Conservation (phyloP, 768 basidiomycete genomes). For the Erythrobasidium yunnanense region DNA sequence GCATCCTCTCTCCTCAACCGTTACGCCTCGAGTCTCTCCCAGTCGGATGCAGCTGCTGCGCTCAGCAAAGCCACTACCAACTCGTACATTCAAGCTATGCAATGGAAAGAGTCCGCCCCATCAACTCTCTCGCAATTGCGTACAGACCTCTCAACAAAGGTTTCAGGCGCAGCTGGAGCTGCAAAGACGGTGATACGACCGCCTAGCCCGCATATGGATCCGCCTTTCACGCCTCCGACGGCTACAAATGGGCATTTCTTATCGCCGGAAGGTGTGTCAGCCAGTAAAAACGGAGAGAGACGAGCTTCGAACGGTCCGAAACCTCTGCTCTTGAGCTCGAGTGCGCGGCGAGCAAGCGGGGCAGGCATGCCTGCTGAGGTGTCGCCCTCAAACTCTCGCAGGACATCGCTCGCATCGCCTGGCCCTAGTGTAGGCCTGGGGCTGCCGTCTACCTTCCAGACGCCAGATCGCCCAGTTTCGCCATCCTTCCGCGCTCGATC, state of each 20-base stretch:
- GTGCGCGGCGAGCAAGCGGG: conserved; percentile 3
- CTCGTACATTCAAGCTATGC: conserved; percentile 13
- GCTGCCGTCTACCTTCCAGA: neutral
- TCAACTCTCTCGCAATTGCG: neutral
- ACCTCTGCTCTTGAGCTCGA: conserved; percentile 10
- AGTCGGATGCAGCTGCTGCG: conserved; percentile 12
- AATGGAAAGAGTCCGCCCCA: conserved; percentile 17
- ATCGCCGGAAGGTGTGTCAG: conserved; percentile 5
- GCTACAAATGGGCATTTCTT: conserved; percentile 9
- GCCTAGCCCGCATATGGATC: conserved; percentile 23
- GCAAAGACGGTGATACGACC: conserved; percentile 17
- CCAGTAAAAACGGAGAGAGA: neutral
- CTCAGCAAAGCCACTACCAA: conserved; percentile 23
- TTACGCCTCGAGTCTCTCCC: conserved; percentile 11
- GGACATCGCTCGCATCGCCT: neutral
- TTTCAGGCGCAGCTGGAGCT: conserved; percentile 17
- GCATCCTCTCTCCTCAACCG: conserved; percentile 17
- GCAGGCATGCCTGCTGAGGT: neutral
- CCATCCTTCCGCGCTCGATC: neutral
- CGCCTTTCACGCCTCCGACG: conserved; percentile 23
- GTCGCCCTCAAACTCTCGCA: neutral
- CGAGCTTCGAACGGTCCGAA: conserved; percentile 9
- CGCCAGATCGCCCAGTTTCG: neutral
- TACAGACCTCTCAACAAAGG: neutral
- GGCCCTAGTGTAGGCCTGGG: conserved; percentile 1